Evolutionary conservation across 2,329 filamentous ascomycete genomes (phyloP), one percentile per base, ranked within the genome.

Genomic region (Helotiales sp.): DNA sequence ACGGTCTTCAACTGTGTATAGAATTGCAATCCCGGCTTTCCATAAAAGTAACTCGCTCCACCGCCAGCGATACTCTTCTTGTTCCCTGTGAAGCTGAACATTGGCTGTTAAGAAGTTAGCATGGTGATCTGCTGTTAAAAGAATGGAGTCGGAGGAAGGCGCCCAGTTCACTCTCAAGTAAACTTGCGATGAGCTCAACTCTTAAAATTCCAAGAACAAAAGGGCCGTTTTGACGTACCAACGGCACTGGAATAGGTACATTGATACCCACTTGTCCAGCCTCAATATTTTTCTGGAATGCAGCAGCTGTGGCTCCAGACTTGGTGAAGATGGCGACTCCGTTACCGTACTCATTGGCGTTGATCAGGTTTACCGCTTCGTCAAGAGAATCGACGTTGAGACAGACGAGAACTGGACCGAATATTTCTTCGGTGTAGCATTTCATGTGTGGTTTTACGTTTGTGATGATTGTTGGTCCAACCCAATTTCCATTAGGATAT

Each of bases 1-100:
- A 99, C 95, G 2, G 95, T 99, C 89, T 99, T 98, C 71, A 90
- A 84, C 78, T 98, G 95, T 2, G 95, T 99, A 76, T 96, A 98
- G 73, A 99, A 99, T 72, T 90, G 87, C 72, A 99, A 76, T 24
- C 93, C 95, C 0, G 92, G 91, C 75, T 90, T 89, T 65, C 95
- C 95, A 76, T 99, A 99, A 74, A 99, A 98, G 15, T 92, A 96
- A 77, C 85, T 96, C 34, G 90, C 89, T 60, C 95, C 93, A 52
- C 93, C 93, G 54, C 93, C 95, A 0, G 95, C 95, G 57, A 98
- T 81, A 70, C 87, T 91, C 82, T 89, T 93, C 87, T 99, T 93
- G 79, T 89, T 89, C 44, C 85, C 86, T 27, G 86, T 89, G 73
- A 89, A 89, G 55, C 82, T 86, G 75, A 88, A 89, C 81, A 88